phyloP scores from a whole-genome alignment of 2,329 filamentous ascomycete genomes.

The Pyricularia grisea region DNA sequence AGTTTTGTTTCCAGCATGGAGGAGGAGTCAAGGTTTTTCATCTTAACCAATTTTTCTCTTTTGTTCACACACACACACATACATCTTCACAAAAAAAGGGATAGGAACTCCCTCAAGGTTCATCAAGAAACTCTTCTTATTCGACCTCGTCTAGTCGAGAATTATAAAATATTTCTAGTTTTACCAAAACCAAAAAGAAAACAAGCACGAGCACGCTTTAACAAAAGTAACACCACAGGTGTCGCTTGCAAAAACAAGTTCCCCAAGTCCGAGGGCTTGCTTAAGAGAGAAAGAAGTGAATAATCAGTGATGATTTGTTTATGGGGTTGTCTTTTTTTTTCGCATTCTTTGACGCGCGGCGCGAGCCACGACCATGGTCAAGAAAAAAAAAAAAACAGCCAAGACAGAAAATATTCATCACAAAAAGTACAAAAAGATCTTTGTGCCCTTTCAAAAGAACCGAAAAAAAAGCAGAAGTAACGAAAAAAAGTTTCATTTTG shows the following conservation, averaged over 20 bases:
- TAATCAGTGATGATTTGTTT: not conserved
- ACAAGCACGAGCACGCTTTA: too few species aligned
- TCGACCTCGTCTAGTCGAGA: too few species aligned
- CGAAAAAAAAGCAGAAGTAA: not conserved
- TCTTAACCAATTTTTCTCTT: too few species aligned
- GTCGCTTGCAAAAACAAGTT: too few species aligned
- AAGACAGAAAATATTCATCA: not conserved
- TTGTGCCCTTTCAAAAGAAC: not conserved
- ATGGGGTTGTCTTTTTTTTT: not conserved
- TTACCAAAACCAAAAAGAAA: too few species aligned
- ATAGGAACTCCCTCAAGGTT: too few species aligned
- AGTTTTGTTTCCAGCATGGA: slow-evolving; percentile 1
- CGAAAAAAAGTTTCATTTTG: not conserved
- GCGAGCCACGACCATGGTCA: not conserved
- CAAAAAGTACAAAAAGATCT: not conserved
- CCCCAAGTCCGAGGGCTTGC: too few species aligned
- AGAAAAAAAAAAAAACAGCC: not conserved
- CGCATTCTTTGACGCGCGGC: not conserved
- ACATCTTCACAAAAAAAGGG: too few species aligned
- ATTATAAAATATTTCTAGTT: too few species aligned
- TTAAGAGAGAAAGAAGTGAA: not conserved
- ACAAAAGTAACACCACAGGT: too few species aligned
- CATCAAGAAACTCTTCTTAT: too few species aligned
- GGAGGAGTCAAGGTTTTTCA: not conserved
- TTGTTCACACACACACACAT: too few species aligned